phyloP scores from a whole-genome alignment of 1,284 basidiomycete genomes.

The Sphaerobolus stellatus region DNA sequence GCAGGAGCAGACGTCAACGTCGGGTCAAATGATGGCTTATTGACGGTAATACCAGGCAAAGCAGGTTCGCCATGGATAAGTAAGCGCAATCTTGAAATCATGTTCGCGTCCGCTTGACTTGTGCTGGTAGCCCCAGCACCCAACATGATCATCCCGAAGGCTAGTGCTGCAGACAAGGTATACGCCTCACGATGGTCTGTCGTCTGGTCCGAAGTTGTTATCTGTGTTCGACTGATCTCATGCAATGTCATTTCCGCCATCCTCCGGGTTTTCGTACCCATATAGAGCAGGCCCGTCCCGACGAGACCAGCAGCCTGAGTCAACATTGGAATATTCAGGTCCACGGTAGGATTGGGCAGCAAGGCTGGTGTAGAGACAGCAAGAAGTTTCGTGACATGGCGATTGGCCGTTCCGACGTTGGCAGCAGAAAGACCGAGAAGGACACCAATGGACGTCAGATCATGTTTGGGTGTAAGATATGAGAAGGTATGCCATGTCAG shows the following conservation, averaged over 20 bases:
- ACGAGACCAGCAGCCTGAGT: constrained; percentile 90
- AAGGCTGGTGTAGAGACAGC: constrained; percentile 93
- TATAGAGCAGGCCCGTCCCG: constrained; percentile 87
- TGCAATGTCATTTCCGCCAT: constrained; percentile 90
- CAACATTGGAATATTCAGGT: constrained; percentile 86
- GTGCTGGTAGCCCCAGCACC: constrained; percentile 68
- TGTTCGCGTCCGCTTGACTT: constrained; percentile 71
- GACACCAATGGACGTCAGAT: constrained; percentile 90
- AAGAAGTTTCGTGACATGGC: constrained; percentile 85
- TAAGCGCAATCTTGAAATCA: constrained; percentile 64
- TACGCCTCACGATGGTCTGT: constrained; percentile 90
- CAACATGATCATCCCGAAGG: constrained; percentile 95
- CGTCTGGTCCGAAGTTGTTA: constrained; percentile 77
- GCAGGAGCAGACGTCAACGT: constrained; percentile 90
- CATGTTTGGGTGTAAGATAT: constrained; percentile 94
- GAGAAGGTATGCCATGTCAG: constrained; percentile 87
- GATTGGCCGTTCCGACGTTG: constrained; percentile 85
- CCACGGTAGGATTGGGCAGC: constrained; percentile 82
- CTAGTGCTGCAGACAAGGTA: constrained; percentile 83
- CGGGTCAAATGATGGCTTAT: constrained; percentile 67
- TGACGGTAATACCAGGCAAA: constrained; percentile 31
- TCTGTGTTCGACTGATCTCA: constrained; percentile 78
- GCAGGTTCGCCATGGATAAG: constrained; percentile 72
- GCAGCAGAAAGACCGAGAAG: constrained; percentile 90
- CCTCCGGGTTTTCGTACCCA: constrained; percentile 82